These are phyloP conservation scores for Sclerotinia nivalis DNA, from an alignment of 2,329 filamentous ascomycete species.

Conservation along the genomic window DNA sequence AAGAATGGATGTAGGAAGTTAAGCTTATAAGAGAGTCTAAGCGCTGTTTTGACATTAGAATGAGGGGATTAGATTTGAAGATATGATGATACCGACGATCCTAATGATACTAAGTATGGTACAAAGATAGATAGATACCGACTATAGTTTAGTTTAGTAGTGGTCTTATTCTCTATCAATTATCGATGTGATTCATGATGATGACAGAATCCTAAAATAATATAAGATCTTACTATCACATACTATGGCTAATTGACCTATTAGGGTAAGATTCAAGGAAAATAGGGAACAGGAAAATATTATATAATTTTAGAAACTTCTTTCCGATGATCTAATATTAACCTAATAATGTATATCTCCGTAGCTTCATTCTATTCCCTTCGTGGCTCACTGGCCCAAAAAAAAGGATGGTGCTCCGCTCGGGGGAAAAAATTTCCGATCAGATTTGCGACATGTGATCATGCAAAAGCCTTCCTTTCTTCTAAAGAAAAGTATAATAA, in stretches of 20 bases:
- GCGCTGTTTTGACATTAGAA: not conserved
- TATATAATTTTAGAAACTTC: not conserved
- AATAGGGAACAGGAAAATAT: slow-evolving; percentile 14
- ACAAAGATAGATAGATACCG: too few relatives aligned
- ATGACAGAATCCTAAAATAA: not conserved
- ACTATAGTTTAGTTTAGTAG: too few relatives aligned
- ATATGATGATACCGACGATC: not conserved
- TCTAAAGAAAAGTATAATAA: not conserved
- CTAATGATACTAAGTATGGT: too few relatives aligned
- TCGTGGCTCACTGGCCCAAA: not conserved
- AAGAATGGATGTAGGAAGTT: not conserved
- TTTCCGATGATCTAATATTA: slow-evolving; percentile 9
- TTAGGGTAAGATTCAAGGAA: slow-evolving; percentile 6
- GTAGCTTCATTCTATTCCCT: slow-evolving; percentile 13
- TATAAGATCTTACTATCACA: too few relatives aligned
- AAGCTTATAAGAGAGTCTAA: slow-evolving; percentile 13
- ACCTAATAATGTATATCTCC: not conserved
- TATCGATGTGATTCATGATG: too few relatives aligned
- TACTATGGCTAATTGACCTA: too few relatives aligned
- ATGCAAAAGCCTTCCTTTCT: not conserved
- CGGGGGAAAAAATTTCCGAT: slow-evolving; percentile 1
- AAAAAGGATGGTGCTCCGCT: not conserved
- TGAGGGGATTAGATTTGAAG: not conserved
- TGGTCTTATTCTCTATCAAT: too few relatives aligned
- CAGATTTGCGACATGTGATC: slow-evolving; percentile 11